Evolutionary conservation across 305 asterid genomes (phyloP).

Genomic region (Solanum hybrid): DNA sequence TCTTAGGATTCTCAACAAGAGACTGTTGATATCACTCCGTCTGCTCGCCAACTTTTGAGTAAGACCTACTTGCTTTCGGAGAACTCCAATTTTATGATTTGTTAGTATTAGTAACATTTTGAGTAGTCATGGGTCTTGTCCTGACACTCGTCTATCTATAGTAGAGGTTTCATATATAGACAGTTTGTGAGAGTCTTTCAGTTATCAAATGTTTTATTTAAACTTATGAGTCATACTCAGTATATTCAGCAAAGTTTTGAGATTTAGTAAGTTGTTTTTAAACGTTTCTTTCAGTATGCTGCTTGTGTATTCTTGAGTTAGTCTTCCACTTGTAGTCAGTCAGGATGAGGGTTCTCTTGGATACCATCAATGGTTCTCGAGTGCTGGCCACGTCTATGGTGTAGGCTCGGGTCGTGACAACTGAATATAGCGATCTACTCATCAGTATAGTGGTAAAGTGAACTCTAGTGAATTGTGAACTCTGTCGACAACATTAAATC

Average conservation of each 20-base stretch:
- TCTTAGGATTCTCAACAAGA: background rate
- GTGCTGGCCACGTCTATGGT: background rate
- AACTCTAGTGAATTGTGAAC: background rate
- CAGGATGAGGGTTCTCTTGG: background rate
- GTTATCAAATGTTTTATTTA: background rate
- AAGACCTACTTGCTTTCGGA: background rate
- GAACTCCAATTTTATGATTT: background rate
- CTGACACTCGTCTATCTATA: background rate
- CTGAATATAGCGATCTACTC: background rate
- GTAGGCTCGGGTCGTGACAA: background rate
- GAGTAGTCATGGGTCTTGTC: background rate
- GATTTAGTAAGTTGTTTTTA: background rate
- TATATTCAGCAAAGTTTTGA: too few species aligned
- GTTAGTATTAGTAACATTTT: background rate
- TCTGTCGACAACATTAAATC: background rate
- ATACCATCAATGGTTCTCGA: background rate
- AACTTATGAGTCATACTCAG: background rate
- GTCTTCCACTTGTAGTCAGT: background rate
- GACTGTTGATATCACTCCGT: background rate
- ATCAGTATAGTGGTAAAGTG: background rate
- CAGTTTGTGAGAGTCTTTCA: background rate
- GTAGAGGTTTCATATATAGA: background rate
- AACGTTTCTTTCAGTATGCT: background rate
- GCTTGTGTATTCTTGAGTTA: background rate
- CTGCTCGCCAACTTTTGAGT: background rate